phyloP scores from a whole-genome alignment of 73 alveolate genomes.

The Diophrys appendiculata region DNA sequence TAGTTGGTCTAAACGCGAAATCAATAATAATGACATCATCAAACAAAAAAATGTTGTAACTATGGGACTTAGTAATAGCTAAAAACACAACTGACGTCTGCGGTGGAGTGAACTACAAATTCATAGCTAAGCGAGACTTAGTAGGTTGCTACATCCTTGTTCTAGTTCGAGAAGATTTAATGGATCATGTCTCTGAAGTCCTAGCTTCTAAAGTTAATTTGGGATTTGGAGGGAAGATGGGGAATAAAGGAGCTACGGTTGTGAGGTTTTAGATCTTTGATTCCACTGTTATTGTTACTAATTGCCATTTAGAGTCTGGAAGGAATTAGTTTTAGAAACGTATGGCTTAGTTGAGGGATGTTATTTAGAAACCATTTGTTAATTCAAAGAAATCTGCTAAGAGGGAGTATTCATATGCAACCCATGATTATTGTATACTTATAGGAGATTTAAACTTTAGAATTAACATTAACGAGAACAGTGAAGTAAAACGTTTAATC shows the following conservation, averaged over 20 bases:
- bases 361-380: slow-evolving; percentile 9
- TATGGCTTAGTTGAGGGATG: slow-evolving; percentile 11
- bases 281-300: slow-evolving; percentile 65
- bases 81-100: background rate
- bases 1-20: slow-evolving; percentile 60
- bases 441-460: slow-evolving; percentile 65
- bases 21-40: slow-evolving; percentile 47
- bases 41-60: slow-evolving; percentile 32
- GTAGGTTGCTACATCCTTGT: slow-evolving; percentile 44
- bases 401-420: background rate
- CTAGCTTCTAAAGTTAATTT: slow-evolving; percentile 57
- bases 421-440: slow-evolving; percentile 10
- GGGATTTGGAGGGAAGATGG: slow-evolving; percentile 85
- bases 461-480: slow-evolving; percentile 29
- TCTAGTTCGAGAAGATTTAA: slow-evolving; percentile 28
- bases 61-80: background rate
- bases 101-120: slow-evolving; percentile 7
- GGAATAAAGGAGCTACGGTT: slow-evolving; percentile 94
- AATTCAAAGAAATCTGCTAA: slow-evolving; percentile 15
- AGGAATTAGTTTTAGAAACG: slow-evolving; percentile 65
- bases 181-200: slow-evolving; percentile 9
- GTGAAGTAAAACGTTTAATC: slow-evolving; percentile 9
- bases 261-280: slow-evolving; percentile 76
- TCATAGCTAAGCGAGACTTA: slow-evolving; percentile 27
- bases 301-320: slow-evolving; percentile 82